Conservation (phyloP, 2,329 filamentous ascomycete species). For the Leptographium flavum region DNA sequence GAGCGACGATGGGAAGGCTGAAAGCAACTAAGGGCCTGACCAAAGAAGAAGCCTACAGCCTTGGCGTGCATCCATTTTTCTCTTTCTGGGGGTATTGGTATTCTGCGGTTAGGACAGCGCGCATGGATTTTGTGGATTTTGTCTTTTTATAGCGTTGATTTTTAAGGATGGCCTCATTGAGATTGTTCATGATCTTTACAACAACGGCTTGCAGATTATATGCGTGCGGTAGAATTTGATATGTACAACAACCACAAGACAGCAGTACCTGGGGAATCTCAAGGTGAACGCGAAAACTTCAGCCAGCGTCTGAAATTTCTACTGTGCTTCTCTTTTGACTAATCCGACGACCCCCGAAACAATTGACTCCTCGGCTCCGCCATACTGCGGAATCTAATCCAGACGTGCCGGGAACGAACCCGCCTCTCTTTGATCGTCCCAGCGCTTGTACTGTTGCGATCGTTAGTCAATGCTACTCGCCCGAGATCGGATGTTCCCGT, state of each 20-base stretch:
- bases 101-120: no score
- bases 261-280: not conserved
- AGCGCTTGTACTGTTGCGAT: slow-evolving; percentile 53
- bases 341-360: not conserved
- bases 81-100: not conserved
- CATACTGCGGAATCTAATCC: slow-evolving; percentile 28
- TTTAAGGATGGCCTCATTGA: no score
- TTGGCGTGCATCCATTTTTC: not conserved
- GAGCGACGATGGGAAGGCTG: slow-evolving; percentile 17
- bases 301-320: slow-evolving; percentile 4
- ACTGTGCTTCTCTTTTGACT: slow-evolving; percentile 2
- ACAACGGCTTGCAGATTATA: no score
- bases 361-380: not conserved
- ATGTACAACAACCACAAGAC: no score
- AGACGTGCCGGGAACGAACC: slow-evolving; percentile 55
- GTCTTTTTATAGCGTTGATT: no score
- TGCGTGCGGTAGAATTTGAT: no score
- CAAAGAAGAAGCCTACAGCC: no score
- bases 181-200: no score
- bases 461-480: not conserved
- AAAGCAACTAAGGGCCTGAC: slow-evolving; percentile 5
- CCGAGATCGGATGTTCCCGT: not conserved
- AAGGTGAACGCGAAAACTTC: not conserved
- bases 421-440: slow-evolving; percentile 85
- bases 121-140: no score